These are phyloP conservation scores for Rhynchospora pubera DNA, from an alignment of 176 grass and related monocot species.

Conservation along the genomic window DNA sequence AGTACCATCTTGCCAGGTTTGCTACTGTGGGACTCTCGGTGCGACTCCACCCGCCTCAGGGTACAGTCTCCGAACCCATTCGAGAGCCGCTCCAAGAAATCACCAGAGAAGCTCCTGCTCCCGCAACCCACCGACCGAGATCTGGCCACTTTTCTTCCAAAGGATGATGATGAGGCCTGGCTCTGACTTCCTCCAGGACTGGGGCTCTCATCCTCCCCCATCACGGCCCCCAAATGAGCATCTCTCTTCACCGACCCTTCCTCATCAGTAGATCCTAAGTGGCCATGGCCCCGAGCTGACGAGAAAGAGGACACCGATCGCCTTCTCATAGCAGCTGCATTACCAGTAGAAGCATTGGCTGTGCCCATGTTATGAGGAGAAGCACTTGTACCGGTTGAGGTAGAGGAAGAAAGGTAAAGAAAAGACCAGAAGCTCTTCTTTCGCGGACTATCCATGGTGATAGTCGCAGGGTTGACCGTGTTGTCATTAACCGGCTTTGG, in stretches of 20 bases:
- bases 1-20: conserved; percentile 32
- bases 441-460: conserved; percentile 53
- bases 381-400: conserved; percentile 23
- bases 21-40: conserved; percentile 76
- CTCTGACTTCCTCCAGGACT: conserved; percentile 61
- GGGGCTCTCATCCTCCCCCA: conserved; percentile 47
- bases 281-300: neutral
- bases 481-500: conserved; percentile 43
- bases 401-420: conserved; percentile 54
- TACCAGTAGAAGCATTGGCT: neutral
- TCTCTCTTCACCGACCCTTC: conserved; percentile 10
- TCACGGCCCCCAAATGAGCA: neutral
- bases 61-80: conserved; percentile 94
- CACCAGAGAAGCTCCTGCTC: conserved; percentile 81
- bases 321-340: conserved; percentile 18
- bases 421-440: conserved; percentile 99
- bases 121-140: conserved; percentile 92
- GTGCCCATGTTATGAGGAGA: conserved; percentile 16
- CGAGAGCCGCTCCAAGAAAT: conserved; percentile 92
- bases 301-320: conserved; percentile 36
- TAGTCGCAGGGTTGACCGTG: neutral
- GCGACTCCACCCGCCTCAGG: conserved; percentile 77
- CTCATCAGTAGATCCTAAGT: conserved; percentile 22
- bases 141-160: conserved; percentile 79
- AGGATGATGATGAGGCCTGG: conserved; percentile 64